Evolutionary conservation across 306 rosid genomes (phyloP).

Genomic region (Crataegus laevigata): DNA sequence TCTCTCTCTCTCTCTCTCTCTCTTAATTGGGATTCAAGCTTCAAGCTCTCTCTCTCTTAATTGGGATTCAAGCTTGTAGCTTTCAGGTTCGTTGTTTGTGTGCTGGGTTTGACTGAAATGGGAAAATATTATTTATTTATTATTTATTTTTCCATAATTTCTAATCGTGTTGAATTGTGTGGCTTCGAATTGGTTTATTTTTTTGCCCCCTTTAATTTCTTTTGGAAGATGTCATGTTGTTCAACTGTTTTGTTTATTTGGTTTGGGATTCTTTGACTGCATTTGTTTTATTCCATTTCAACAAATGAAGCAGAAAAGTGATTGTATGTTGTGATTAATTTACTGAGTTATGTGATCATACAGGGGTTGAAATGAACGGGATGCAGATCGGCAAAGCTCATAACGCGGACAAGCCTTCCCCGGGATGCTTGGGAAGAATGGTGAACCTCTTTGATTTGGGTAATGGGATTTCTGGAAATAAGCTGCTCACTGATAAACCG

Average conservation of each 20-base stretch:
- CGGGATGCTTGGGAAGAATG: constrained; percentile 97
- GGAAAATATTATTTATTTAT: no score
- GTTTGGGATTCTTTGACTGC: neutral
- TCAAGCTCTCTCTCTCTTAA: neutral
- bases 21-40: neutral
- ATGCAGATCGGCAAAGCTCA: constrained; percentile 42
- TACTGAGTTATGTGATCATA: neutral
- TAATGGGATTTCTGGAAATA: constrained; percentile 59
- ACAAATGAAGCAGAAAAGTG: neutral
- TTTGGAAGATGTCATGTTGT: constrained; percentile 6
- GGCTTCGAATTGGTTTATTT: neutral
- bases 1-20: neutral
- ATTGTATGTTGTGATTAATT: constrained; percentile 8
- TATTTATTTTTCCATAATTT: neutral
- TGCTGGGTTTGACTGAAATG: constrained; percentile 2
- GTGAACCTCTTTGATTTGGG: constrained; percentile 79
- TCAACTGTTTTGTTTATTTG: neutral
- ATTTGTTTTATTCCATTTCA: neutral
- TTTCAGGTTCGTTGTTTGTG: neutral
- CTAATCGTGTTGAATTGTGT: constrained; percentile 1
- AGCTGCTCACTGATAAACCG: constrained; percentile 70
- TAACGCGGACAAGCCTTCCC: constrained; percentile 58
- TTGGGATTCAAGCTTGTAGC: constrained; percentile 11
- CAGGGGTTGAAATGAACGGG: constrained; percentile 59
- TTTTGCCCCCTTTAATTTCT: neutral